Conservation (phyloP, 2,329 filamentous ascomycete species). For the Allantophomopsis lycopodina region DNA sequence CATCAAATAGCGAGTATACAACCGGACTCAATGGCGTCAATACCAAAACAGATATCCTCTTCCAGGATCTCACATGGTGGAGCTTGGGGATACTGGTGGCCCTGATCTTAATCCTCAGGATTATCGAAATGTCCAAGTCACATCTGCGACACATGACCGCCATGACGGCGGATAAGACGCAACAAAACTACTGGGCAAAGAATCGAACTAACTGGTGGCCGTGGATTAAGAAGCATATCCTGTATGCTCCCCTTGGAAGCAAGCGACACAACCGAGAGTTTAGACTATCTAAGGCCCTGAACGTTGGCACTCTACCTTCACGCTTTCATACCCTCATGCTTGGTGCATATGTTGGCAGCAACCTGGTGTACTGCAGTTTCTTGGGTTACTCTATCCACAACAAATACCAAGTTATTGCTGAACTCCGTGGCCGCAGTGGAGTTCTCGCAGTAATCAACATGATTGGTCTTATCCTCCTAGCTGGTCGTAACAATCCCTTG, state of each 20-base stretch:
- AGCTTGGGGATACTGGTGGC: constrained; percentile 41
- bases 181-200: constrained; percentile 44
- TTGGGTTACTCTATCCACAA: constrained; percentile 46
- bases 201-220: constrained; percentile 48
- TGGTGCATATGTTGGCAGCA: constrained; percentile 41
- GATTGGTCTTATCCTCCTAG: constrained; percentile 79
- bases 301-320: constrained; percentile 50
- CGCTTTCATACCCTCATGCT: constrained; percentile 47
- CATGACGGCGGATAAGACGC: constrained; percentile 36
- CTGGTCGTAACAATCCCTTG: constrained; percentile 84
- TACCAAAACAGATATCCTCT: constrained; percentile 40
- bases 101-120: constrained; percentile 35
- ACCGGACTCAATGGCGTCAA: constrained; percentile 46
- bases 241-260: constrained; percentile 48
- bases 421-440: constrained; percentile 76
- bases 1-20: constrained; percentile 28
- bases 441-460: constrained; percentile 79
- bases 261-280: constrained; percentile 58
- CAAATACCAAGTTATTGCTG: constrained; percentile 55
- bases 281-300: constrained; percentile 42
- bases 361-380: constrained; percentile 46
- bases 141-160: constrained; percentile 44
- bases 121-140: constrained; percentile 38
- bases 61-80: constrained; percentile 46
- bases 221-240: constrained; percentile 44